A percentile compares a stretch with the other conserved stretches of the same genome.
These are phyloP conservation scores for Aspergillus hancockii DNA, from an alignment of 495 filamentous ascomycete species.

Conservation along the genomic window DNA sequence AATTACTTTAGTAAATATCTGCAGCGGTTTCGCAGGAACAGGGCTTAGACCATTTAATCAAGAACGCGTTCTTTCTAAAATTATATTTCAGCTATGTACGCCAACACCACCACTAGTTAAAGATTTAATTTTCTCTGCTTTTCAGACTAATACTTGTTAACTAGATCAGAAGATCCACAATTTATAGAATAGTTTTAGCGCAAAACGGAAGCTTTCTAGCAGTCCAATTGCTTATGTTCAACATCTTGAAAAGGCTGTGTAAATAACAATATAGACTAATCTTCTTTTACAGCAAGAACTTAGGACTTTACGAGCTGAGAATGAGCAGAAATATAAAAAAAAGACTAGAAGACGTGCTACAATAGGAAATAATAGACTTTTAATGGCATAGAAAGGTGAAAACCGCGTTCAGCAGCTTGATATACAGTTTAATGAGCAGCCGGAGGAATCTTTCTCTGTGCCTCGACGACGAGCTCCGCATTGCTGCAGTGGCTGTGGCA, in stretches of 20 bases:
- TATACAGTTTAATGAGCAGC: constrained; percentile 7
- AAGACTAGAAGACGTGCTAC: background rate
- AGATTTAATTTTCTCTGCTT: background rate
- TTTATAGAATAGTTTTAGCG: background rate
- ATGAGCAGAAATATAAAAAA: background rate
- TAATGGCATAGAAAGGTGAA: background rate
- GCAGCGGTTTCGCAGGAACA: background rate
- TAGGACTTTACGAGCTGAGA: background rate
- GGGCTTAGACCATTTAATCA: background rate
- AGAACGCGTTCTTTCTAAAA: background rate
- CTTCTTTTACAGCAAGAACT: no score
- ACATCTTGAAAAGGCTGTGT: no score
- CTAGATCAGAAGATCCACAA: background rate
- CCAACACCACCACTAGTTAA: background rate
- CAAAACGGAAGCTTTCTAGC: background rate
- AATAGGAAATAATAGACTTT: background rate
- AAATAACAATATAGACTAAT: no score
- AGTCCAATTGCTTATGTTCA: no score
- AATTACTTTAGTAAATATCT: background rate
- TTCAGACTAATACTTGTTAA: background rate
- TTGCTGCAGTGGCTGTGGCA: background rate
- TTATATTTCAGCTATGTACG: background rate
- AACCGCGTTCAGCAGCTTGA: constrained; percentile 6
- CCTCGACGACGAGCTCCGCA: background rate
- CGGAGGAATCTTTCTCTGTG: background rate